phyloP scores from a whole-genome alignment of 805 yeast species.

The Candida germanica region DNA sequence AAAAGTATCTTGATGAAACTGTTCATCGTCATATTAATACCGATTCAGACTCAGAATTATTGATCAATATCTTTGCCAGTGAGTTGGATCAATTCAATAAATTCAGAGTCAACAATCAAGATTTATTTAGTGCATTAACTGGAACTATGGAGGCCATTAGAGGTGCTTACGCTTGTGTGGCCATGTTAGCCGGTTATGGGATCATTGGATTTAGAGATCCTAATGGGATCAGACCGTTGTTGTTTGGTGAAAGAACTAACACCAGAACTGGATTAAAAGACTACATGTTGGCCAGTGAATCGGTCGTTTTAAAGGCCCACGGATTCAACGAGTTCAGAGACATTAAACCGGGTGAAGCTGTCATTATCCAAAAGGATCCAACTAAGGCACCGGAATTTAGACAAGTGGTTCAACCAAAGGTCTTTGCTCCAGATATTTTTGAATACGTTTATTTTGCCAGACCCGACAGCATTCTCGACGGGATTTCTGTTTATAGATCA shows the following conservation, averaged over 20 bases:
- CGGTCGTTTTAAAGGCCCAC: slow-evolving; percentile 91
- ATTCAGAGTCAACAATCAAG: slow-evolving; percentile 86
- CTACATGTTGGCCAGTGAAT: slow-evolving; percentile 93
- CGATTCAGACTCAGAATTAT: slow-evolving; percentile 90
- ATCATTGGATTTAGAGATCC: slow-evolving; percentile 96
- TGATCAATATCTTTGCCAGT: slow-evolving; percentile 86
- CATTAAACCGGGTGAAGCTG: slow-evolving; percentile 93
- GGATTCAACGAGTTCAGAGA: slow-evolving; percentile 80
- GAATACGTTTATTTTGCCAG: slow-evolving; percentile 98
- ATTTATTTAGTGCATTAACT: slow-evolving; percentile 78
- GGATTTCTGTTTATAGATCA: slow-evolving; percentile 92
- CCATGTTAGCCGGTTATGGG: slow-evolving; percentile 95
- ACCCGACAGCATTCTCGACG: slow-evolving; percentile 94
- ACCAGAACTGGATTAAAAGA: slow-evolving; percentile 65
- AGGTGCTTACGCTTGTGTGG: slow-evolving; percentile 97
- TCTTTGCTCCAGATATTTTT: slow-evolving; percentile 92
- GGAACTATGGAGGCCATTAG: slow-evolving; percentile 80
- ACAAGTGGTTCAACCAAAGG: slow-evolving; percentile 75
- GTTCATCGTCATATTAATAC: slow-evolving; percentile 98
- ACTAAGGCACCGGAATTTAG: slow-evolving; percentile 67
- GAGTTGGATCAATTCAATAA: slow-evolving; percentile 90
- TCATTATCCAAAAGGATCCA: slow-evolving; percentile 71
- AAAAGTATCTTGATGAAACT: slow-evolving; percentile 79
- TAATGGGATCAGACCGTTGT: slow-evolving; percentile 89
- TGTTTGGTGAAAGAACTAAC: slow-evolving; percentile 77